Percentiles rank a stretch among this genome's conserved stretches.
Conservation (phyloP, 2,329 filamentous ascomycete species). For the Clonostachys sp. region DNA sequence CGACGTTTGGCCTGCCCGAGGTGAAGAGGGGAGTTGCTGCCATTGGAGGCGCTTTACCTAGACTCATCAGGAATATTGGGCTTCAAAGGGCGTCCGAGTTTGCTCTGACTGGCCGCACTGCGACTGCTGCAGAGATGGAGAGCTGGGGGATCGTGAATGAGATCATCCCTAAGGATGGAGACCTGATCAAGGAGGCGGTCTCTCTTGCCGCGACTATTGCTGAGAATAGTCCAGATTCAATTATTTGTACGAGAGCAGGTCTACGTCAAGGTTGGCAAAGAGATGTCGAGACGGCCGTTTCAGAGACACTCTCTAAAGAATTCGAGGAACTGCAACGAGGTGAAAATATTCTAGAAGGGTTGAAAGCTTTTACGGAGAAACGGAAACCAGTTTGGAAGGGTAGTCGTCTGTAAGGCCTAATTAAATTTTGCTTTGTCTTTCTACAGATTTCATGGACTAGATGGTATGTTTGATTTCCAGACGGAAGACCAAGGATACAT, state of each 20-base stretch:
- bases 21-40: conserved; percentile 46
- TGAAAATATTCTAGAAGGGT: conserved; percentile 66
- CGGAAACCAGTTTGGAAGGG: conserved; percentile 59
- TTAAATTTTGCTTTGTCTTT: not conserved
- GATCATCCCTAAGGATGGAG: conserved; percentile 9
- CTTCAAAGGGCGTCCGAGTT: conserved; percentile 15
- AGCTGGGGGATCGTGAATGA: conserved; percentile 16
- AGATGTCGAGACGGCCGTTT: conserved; percentile 49
- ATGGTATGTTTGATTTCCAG: no score
- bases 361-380: conserved; percentile 68
- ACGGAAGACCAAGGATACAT: no score
- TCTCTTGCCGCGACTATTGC: conserved; percentile 54
- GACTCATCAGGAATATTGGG: conserved; percentile 29
- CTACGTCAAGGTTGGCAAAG: conserved; percentile 66
- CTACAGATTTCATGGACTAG: no score
- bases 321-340: conserved; percentile 53
- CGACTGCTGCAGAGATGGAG: conserved; percentile 12
- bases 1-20: conserved; percentile 44
- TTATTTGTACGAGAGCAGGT: conserved; percentile 64
- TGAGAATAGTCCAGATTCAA: conserved; percentile 63
- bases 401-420: conserved; percentile 40
- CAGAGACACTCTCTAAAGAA: conserved; percentile 35
- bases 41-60: conserved; percentile 41
- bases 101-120: conserved; percentile 12
- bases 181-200: conserved; percentile 51